Evolutionary conservation across 371 early-diverging fungal genomes (phyloP).

Genomic region (Rhizopus arrhizus): DNA sequence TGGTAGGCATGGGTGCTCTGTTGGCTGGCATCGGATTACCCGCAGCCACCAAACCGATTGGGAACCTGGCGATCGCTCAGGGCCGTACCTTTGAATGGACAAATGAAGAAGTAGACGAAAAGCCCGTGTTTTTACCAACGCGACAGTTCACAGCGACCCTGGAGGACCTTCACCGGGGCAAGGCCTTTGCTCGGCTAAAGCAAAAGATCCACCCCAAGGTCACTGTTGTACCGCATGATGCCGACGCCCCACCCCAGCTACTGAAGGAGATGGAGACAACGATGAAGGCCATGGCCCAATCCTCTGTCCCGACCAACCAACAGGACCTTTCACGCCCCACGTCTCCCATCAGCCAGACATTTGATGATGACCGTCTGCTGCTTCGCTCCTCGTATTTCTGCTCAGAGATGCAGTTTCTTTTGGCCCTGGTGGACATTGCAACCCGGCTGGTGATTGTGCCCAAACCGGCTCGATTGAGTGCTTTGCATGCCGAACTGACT

Average conservation of each 20-base stretch:
- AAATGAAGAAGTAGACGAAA: not conserved
- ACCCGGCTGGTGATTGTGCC: constrained; percentile 82
- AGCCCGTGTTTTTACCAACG: not conserved
- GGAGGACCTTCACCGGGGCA: constrained; percentile 43
- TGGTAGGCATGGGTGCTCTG: constrained; percentile 85
- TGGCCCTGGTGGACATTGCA: constrained; percentile 84
- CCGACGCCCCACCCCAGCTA: constrained; percentile 18
- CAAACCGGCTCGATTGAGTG: constrained; percentile 68
- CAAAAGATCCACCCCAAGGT: constrained; percentile 21
- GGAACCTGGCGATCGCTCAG: constrained; percentile 78
- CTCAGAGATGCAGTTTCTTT: constrained; percentile 84
- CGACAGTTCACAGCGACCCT: constrained; percentile 33
- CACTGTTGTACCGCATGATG: constrained; percentile 15
- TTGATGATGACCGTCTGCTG: constrained; percentile 42
- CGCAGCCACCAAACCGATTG: constrained; percentile 63
- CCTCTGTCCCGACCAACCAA: constrained; percentile 29
- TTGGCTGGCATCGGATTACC: constrained; percentile 77
- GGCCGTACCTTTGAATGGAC: constrained; percentile 58
- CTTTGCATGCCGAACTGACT: constrained; percentile 84
- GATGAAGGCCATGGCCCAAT: constrained; percentile 29
- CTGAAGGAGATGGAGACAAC: constrained; percentile 10
- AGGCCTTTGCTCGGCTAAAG: constrained; percentile 33
- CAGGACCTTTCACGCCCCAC: constrained; percentile 12
- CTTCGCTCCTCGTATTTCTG: constrained; percentile 70
- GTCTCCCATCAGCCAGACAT: constrained; percentile 15